Percentiles rank a stretch among this genome's conserved stretches.
These are phyloP conservation scores for Cryomyces minteri DNA, from an alignment of 495 filamentous ascomycete genomes.

Conservation along the genomic window DNA sequence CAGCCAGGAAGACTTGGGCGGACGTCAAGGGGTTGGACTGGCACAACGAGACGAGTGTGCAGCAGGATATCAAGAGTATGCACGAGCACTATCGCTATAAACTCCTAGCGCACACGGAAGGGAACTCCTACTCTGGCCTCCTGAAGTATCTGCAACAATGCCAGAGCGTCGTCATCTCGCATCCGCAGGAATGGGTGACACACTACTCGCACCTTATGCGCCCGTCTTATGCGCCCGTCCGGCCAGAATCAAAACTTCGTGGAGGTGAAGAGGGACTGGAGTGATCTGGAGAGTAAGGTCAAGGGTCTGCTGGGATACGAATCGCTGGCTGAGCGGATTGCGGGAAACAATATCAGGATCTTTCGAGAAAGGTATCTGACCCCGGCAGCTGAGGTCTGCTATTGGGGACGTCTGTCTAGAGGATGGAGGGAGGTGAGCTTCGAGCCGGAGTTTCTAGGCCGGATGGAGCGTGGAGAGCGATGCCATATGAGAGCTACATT, in stretches of 20 bases:
- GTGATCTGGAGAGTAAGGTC: constrained; percentile 33
- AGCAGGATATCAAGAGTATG: constrained; percentile 26
- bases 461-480: not conserved
- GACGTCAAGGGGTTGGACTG: constrained; percentile 32
- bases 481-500: not conserved
- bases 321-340: constrained; percentile 24
- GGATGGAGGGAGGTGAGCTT: constrained; percentile 8
- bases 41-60: constrained; percentile 11
- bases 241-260: constrained; percentile 43
- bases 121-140: constrained; percentile 35
- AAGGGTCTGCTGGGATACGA: constrained; percentile 30
- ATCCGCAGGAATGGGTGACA: constrained; percentile 23
- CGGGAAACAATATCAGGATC: constrained; percentile 7
- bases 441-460: not conserved
- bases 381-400: constrained; percentile 14
- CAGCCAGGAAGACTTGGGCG: constrained; percentile 29
- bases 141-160: constrained; percentile 43
- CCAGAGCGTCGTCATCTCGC: constrained; percentile 34
- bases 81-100: constrained; percentile 43
- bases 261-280: constrained; percentile 33
- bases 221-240: too few species aligned
- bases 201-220: constrained; percentile 25
- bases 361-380: constrained; percentile 18
- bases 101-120: constrained; percentile 40
- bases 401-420: constrained; percentile 13